phyloP scores from a whole-genome alignment of 192 early-diverging fungal genomes.

The Paraglomus brasilianum region DNA sequence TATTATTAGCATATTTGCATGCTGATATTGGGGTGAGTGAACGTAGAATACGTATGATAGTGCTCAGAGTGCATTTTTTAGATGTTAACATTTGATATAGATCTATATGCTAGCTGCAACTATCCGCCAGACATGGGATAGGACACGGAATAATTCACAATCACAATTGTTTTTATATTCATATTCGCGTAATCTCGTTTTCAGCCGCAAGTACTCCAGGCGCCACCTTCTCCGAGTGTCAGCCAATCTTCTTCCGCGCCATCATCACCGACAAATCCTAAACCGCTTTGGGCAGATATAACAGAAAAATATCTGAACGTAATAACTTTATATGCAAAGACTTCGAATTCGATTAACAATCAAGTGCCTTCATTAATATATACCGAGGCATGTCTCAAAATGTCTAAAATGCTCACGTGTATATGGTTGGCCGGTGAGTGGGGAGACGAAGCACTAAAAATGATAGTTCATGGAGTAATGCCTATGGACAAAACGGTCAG shows the following conservation, averaged over 20 bases:
- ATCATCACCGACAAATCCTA: slow-evolving; percentile 34
- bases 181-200: neutral
- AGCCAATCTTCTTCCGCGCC: slow-evolving; percentile 27
- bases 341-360: slow-evolving; percentile 39
- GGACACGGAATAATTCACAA: too few species aligned
- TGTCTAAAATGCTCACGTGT: slow-evolving; percentile 61
- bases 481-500: slow-evolving; percentile 5
- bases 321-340: slow-evolving; percentile 61
- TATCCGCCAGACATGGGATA: too few species aligned
- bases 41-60: neutral
- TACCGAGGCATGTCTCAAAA: slow-evolving; percentile 63
- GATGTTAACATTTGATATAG: neutral
- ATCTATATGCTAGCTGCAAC: too few species aligned
- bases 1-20: slow-evolving; percentile 59
- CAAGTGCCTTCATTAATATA: slow-evolving; percentile 60
- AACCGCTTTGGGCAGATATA: slow-evolving; percentile 52
- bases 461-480: slow-evolving; percentile 37
- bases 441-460: slow-evolving; percentile 38
- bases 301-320: slow-evolving; percentile 69
- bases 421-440: slow-evolving; percentile 43
- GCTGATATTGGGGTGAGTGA: slow-evolving; percentile 59
- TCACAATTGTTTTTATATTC: too few species aligned
- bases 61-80: neutral
- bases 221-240: slow-evolving; percentile 20
- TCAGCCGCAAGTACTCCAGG: slow-evolving; percentile 17